Base-by-base conservation (phyloP, 2,329 filamentous ascomycete genomes). In the Akanthomyces muscarius region DNA sequence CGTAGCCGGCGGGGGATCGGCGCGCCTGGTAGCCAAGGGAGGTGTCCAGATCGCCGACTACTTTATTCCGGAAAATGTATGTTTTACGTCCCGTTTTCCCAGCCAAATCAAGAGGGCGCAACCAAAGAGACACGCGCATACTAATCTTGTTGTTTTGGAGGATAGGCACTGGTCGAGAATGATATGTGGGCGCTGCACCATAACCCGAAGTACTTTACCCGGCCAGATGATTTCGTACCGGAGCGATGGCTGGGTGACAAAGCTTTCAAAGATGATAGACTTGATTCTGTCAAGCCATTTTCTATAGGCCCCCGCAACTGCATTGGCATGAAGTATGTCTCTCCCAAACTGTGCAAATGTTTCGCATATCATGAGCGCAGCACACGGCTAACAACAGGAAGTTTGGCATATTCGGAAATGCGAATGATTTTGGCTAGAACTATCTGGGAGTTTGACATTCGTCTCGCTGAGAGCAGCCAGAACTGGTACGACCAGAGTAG, bases 151-250 rank as follows among this genome's bases (percentile, higher is more conserved):
- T 79, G 1, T 73, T 76, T 0, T 70, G 72, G 57, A 36, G 33
- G 6, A 30, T 68, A 68, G 28, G 71, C 65, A 1, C n/a, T 64
- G 58, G 71, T 83, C 14, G 76, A 76, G 0, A 73, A 73, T 7
- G 69, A 66, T 64, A 67, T 71, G 7, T 77, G 71, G 70, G 70
- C 76, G 5, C 67, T 72, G 6, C 73, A 73, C 52, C 73, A 76
- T 55, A 69, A 70, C 25, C 65, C 70, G 16, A 54, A 66, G 6
- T 69, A 75, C 64, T 79, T 75, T 63, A 64, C 63, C 3, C 61
- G 71, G 1, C 72, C 76, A 0, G 65, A 71, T 8, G 65, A 69
- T 2, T 80, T 78, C 62, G 64, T 70, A 14, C 78, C 78, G 0
- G 76, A 79, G 62, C 68, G 77, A 5, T 79, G 75, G 69, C 61